A percentile compares a stretch with the other conserved stretches of the same genome.
These are phyloP conservation scores for Dianthus caryophyllus DNA, from an alignment of 148 eudicot species.

Conservation along the genomic window DNA sequence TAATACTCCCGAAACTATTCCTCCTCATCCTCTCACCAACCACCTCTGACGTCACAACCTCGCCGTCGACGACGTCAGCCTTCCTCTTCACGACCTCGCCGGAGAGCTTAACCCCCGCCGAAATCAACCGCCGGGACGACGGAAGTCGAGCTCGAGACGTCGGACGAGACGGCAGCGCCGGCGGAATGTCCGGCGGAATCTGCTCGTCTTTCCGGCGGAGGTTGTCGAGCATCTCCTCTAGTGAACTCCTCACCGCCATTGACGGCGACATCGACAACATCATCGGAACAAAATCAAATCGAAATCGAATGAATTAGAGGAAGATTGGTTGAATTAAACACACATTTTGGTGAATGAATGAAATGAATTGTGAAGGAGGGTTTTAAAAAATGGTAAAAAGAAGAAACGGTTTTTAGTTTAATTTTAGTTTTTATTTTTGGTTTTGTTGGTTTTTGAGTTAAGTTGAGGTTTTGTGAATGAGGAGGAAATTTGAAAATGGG, in stretches of 20 bases:
- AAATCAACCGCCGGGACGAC: conserved; percentile 45
- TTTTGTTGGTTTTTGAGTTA: no score
- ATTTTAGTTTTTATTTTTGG: no score
- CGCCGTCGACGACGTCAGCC: neutral
- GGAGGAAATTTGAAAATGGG: no score
- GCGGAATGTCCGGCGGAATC: conserved; percentile 66
- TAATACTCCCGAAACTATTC: conserved; percentile 51
- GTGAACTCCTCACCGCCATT: conserved; percentile 47
- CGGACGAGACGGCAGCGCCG: conserved; percentile 76
- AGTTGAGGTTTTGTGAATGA: no score
- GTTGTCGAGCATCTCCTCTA: conserved; percentile 87
- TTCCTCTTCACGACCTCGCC: conserved; percentile 9
- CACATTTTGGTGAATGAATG: no score
- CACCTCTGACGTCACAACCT: neutral
- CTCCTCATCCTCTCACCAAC: conserved; percentile 8
- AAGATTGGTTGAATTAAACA: no score
- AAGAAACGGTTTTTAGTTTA: neutral
- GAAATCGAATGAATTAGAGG: no score
- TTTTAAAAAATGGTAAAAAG: neutral
- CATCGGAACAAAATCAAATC: no score
- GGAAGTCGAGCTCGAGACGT: conserved; percentile 59
- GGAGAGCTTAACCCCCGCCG: conserved; percentile 38
- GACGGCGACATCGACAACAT: conserved; percentile 44
- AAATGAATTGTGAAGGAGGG: no score
- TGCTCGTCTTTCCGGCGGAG: conserved; percentile 55